Evolutionary conservation across 495 filamentous ascomycete species (phyloP).

Genomic region (Penicillium coprophilum): DNA sequence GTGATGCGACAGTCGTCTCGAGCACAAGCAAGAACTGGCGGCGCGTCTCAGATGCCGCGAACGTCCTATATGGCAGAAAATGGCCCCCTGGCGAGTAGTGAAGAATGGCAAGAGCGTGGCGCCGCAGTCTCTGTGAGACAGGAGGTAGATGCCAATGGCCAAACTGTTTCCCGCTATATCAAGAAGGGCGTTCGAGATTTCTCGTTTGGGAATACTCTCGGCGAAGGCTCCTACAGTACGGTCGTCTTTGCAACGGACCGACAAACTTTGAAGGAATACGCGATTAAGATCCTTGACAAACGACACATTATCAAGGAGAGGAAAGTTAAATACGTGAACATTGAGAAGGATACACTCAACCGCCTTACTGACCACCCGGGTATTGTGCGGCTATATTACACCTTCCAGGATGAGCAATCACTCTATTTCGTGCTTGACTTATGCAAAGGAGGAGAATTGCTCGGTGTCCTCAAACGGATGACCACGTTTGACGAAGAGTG

Average conservation of each 20-base stretch:
- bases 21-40: slow-evolving; percentile 43
- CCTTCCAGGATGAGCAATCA: slow-evolving; percentile 94
- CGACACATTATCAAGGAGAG: slow-evolving; percentile 99
- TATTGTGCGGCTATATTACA: slow-evolving; percentile 96
- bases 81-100: slow-evolving; percentile 66
- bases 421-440: slow-evolving; percentile 97
- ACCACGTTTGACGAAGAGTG: slow-evolving; percentile 95
- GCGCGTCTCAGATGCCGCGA: slow-evolving; percentile 56
- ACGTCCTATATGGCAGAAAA: slow-evolving; percentile 63
- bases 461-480: slow-evolving; percentile 91
- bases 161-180: slow-evolving; percentile 74
- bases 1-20: slow-evolving; percentile 51
- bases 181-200: slow-evolving; percentile 99
- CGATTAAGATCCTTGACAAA: slow-evolving; percentile 98
- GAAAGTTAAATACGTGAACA: slow-evolving; percentile 99
- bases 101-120: slow-evolving; percentile 94
- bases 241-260: slow-evolving; percentile 93
- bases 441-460: slow-evolving; percentile 86
- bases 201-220: slow-evolving; percentile 85
- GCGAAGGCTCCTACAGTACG: slow-evolving; percentile 97
- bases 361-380: slow-evolving; percentile 94
- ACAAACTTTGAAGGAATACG: slow-evolving; percentile 93
- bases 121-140: slow-evolving; percentile 76
- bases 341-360: slow-evolving; percentile 98
- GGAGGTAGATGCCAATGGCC: slow-evolving; percentile 80